phyloP scores from a whole-genome alignment of 495 filamentous ascomycete species.

The Opeltia flavorubescens region DNA sequence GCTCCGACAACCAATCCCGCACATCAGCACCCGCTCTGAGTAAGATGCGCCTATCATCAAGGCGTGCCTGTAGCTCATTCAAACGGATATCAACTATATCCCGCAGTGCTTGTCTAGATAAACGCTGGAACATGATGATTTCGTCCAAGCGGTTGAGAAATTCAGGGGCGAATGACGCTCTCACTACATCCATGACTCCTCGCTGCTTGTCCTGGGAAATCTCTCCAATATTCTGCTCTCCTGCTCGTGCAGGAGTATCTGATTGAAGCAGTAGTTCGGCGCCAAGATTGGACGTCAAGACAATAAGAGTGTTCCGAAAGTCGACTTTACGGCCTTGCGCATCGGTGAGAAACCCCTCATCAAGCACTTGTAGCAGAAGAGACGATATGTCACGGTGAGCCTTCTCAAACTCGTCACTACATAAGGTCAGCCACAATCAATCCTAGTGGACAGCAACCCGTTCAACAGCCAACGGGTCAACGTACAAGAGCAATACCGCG shows the following conservation, averaged over 20 bases:
- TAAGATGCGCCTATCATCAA: conserved; percentile 74
- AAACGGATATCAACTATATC: conserved; percentile 92
- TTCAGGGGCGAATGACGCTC: conserved; percentile 66
- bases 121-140: conserved; percentile 86
- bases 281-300: conserved; percentile 83
- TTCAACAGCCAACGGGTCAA: not conserved
- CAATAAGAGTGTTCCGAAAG: conserved; percentile 91
- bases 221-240: conserved; percentile 43
- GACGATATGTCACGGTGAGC: conserved; percentile 91
- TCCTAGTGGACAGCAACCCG: not conserved
- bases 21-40: conserved; percentile 57
- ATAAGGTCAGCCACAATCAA: not conserved
- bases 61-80: conserved; percentile 65
- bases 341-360: conserved; percentile 93
- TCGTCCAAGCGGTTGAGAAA: conserved; percentile 95
- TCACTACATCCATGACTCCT: conserved; percentile 82
- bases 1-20: conserved; percentile 72
- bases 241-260: conserved; percentile 28
- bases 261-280: conserved; percentile 34
- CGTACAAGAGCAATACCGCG: conserved; percentile 67
- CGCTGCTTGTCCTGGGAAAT: conserved; percentile 55
- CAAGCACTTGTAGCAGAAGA: conserved; percentile 85
- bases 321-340: conserved; percentile 92
- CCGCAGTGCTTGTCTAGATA: conserved; percentile 61
- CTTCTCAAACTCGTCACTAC: conserved; percentile 83